phyloP scores from a whole-genome alignment of 2,329 filamentous ascomycete species.

The Mycogone perniciosa region DNA sequence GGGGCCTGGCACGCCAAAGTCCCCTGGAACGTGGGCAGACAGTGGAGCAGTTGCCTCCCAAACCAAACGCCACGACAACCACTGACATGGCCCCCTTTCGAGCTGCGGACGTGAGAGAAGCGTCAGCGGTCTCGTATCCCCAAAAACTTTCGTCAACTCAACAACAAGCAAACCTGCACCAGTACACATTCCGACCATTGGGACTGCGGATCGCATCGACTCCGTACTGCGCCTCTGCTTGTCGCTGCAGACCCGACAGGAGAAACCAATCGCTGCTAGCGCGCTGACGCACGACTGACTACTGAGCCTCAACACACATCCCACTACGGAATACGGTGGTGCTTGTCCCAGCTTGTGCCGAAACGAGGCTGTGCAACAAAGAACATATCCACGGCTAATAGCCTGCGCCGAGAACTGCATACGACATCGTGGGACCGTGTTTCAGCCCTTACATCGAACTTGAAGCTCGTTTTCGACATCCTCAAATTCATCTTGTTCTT shows the following conservation, averaged over 20 bases:
- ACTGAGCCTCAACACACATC: conserved; percentile 4
- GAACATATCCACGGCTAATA: conserved; percentile 7
- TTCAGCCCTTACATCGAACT: neutral
- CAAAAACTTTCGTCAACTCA: conserved; percentile 1
- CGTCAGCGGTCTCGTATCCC: neutral
- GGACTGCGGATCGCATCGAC: neutral
- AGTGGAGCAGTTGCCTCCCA: neutral
- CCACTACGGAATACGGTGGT: neutral
- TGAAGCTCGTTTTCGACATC: neutral
- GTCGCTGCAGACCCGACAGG: neutral
- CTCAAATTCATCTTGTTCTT: neutral
- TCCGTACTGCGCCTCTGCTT: conserved; percentile 10
- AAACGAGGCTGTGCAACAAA: conserved; percentile 15
- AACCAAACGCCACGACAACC: neutral
- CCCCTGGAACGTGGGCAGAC: conserved; percentile 8
- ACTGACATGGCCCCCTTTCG: conserved; percentile 5
- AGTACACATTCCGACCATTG: neutral
- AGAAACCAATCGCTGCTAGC: conserved; percentile 3
- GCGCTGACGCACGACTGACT: conserved; percentile 8
- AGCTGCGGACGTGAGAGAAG: neutral
- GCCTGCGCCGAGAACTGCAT: neutral
- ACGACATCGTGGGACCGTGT: conserved; percentile 11
- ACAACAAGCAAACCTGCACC: neutral
- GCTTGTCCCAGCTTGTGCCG: conserved; percentile 4
- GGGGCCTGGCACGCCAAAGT: neutral